Evolutionary conservation across 306 rosid species (phyloP).

Genomic region (Crataegus laevigata): DNA sequence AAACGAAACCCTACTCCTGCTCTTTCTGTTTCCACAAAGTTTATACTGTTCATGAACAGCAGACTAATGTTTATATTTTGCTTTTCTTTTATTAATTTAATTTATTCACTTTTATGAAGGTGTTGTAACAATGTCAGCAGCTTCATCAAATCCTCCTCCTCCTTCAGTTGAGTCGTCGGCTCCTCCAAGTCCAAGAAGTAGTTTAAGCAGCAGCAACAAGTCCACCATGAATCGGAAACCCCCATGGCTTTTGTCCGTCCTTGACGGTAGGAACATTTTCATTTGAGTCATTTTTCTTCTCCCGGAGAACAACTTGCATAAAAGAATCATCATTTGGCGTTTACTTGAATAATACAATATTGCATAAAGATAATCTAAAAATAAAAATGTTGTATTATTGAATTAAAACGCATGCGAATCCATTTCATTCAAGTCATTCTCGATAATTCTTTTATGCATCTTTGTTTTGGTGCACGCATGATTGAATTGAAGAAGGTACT

Average conservation of each 20-base stretch:
- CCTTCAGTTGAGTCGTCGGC: background rate
- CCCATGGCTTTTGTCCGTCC: conserved; percentile 34
- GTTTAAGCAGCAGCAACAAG: conserved; percentile 15
- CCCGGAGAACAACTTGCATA: too few species aligned
- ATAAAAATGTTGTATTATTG: too few species aligned
- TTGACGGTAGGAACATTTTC: conserved; percentile 43
- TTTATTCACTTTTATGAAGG: too few species aligned
- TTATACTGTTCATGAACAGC: background rate
- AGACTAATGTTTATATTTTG: background rate
- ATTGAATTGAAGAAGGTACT: too few species aligned
- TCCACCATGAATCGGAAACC: conserved; percentile 22
- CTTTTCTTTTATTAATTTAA: background rate
- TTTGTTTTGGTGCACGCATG: too few species aligned
- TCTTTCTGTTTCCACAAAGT: background rate
- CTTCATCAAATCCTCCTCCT: background rate
- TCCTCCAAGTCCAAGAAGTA: background rate
- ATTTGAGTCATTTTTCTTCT: background rate
- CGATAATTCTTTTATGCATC: too few species aligned
- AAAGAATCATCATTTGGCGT: too few species aligned
- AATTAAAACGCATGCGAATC: too few species aligned
- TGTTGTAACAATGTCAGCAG: background rate
- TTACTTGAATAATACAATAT: too few species aligned
- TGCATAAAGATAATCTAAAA: too few species aligned
- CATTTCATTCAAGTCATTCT: too few species aligned
- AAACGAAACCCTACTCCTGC: background rate